Evolutionary conservation across 495 filamentous ascomycete genomes (phyloP).

Genomic region (Beverwykella pulmonaria): DNA sequence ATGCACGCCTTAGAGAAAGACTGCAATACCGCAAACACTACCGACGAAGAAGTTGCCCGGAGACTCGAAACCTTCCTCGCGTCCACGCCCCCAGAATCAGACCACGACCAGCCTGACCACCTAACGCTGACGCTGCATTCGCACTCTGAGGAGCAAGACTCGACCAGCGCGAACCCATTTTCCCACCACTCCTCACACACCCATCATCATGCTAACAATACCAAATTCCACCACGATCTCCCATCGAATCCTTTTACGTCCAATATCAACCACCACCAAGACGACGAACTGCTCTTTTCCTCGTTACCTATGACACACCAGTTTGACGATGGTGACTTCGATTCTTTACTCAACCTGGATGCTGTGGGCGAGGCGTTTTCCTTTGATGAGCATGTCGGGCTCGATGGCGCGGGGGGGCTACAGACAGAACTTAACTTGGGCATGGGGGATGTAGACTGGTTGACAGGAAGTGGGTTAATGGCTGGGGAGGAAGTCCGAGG

Average conservation of each 20-base stretch:
- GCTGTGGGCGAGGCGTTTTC: constrained; percentile 35
- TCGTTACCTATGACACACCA: constrained; percentile 34
- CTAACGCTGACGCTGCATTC: neutral
- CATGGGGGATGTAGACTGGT: constrained; percentile 47
- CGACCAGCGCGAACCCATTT: neutral
- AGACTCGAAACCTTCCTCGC: constrained; percentile 48
- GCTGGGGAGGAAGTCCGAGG: constrained; percentile 15
- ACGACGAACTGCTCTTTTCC: constrained; percentile 31
- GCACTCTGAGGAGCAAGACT: constrained; percentile 24
- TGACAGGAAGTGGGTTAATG: constrained; percentile 43
- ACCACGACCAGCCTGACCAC: constrained; percentile 24
- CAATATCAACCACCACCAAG: constrained; percentile 37
- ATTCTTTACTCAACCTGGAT: constrained; percentile 39
- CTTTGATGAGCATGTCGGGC: constrained; percentile 29
- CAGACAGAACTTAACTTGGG: constrained; percentile 45
- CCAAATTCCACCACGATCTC: too few species aligned
- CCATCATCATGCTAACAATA: neutral
- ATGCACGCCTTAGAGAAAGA: constrained; percentile 27
- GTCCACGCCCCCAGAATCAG: constrained; percentile 45
- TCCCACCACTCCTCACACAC: neutral
- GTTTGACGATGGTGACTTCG: constrained; percentile 49
- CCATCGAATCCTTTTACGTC: constrained; percentile 3
- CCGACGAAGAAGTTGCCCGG: constrained; percentile 45
- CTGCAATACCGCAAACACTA: constrained; percentile 12
- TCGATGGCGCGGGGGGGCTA: constrained; percentile 39